Evolutionary conservation across 495 filamentous ascomycete species (phyloP), one percentile per base, ranked within the genome.

Genomic region (Podospora anserina): DNA sequence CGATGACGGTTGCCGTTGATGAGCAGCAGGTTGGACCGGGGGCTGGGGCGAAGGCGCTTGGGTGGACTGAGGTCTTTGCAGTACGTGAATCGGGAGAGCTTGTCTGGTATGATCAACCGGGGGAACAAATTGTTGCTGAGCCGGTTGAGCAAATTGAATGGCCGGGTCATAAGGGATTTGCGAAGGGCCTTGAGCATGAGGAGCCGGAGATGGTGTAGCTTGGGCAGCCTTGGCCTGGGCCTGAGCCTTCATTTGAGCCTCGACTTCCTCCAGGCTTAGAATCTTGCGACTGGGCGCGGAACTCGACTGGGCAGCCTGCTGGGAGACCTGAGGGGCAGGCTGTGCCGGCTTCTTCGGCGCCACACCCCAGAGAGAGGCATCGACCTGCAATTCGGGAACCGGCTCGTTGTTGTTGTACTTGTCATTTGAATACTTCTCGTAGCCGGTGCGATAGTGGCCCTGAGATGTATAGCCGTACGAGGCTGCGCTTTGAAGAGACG

Each of bases 251-350:
- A 99, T 91, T 72, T 93, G 89, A 44, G 95, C 96, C 81, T 99
- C 95, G 18, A 99, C 95, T 78, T 98, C 95, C 76, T 98, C 95
- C 68, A 99, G 75, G 72, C 92, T 97, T 90, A 99, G 88, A 84
- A 98, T 91, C 81, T 93, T 97, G 74, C 87, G 89, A n/a, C 82
- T 73, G 34, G 76, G 56, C 3, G 68, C 61, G 7, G 76, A 68
- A 15, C 69, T 57, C 19, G 71, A 53, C 11, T 77, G 72, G 20
- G 76, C 66, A 32, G 77, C 55, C 18, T 76, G 75, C 23, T 76
- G 61, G 64, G 78, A 58, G 56, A 71, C 72, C 16, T 77, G 72
- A 62, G 71, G 32, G n/a, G 76, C 71, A 53, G 82, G 79, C 0
- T 78, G 69, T 11, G 39, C 39, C 13, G 39, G 39, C 72, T 88